Evolutionary conservation across 805 yeast species (phyloP).

Genomic region (Candida sonorensis): DNA sequence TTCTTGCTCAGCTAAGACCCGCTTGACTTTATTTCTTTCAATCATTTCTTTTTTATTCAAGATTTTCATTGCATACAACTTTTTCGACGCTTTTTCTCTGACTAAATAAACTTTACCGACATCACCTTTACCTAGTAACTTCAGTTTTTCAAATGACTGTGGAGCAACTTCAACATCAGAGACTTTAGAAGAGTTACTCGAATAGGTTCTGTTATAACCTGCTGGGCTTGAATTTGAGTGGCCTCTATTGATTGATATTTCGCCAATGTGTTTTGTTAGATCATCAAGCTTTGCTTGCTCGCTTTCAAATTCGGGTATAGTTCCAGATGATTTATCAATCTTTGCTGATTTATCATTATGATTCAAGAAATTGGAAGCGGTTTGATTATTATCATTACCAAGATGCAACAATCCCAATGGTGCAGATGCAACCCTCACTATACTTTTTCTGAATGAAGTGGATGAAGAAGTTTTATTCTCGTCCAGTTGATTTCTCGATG

Average conservation of each 20-base stretch:
- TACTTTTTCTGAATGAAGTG: constrained; percentile 6
- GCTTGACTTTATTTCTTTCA: constrained; percentile 85
- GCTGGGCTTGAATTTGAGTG: constrained; percentile 35
- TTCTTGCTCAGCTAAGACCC: constrained; percentile 95
- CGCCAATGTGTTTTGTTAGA: constrained; percentile 31
- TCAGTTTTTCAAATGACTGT: constrained; percentile 79
- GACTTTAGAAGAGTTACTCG: constrained; percentile 67
- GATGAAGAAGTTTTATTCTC: background rate
- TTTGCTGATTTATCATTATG: too few species aligned
- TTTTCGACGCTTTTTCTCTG: constrained; percentile 66
- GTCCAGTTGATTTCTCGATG: constrained; percentile 1
- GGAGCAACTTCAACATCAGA: constrained; percentile 80
- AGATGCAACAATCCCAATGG: constrained; percentile 52
- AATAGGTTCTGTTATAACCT: constrained; percentile 51
- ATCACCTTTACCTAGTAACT: constrained; percentile 93
- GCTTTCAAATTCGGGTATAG: too few species aligned
- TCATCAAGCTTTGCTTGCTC: too few species aligned
- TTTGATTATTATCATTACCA: constrained; percentile 11
- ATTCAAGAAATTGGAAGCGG: too few species aligned
- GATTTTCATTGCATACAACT: constrained; percentile 88
- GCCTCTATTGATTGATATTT: constrained; percentile 24
- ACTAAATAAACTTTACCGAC: constrained; percentile 96
- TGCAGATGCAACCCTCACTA: constrained; percentile 80
- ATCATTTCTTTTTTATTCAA: constrained; percentile 90
- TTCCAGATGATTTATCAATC: too few species aligned